These are phyloP conservation scores for Plasmodium ovale DNA, from an alignment of 169 alveolate species.

Conservation along the genomic window DNA sequence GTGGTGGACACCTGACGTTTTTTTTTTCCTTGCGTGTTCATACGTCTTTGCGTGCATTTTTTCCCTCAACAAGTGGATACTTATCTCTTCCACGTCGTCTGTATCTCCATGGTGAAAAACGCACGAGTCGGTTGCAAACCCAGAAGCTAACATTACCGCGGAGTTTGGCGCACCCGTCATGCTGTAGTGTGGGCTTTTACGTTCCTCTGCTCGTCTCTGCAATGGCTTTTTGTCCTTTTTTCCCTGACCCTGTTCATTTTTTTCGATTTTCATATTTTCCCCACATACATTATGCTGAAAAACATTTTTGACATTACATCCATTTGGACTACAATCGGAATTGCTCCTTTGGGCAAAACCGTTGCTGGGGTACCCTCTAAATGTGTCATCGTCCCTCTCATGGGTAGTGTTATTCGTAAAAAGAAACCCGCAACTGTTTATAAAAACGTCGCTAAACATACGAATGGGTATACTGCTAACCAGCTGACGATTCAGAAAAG, in stretches of 20 bases:
- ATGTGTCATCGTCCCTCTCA: not conserved
- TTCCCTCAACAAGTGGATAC: not conserved
- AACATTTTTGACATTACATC: not conserved
- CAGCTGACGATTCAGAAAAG: constrained; percentile 11
- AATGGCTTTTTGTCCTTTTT: not conserved
- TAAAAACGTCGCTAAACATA: constrained; percentile 1
- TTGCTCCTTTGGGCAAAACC: not conserved
- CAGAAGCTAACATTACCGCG: too few species aligned
- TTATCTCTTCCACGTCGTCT: not conserved
- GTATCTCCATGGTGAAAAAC: too few species aligned
- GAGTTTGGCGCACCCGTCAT: too few species aligned
- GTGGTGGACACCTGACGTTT: not conserved
- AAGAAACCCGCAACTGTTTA: constrained; percentile 47
- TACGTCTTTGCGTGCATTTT: not conserved
- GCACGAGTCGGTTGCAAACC: too few species aligned
- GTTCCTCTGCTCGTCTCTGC: too few species aligned
- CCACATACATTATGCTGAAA: not conserved
- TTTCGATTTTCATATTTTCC: not conserved
- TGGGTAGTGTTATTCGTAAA: constrained; percentile 7
- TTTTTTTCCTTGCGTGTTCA: not conserved
- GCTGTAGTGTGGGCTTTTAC: too few species aligned
- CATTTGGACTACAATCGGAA: not conserved
- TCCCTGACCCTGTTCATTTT: not conserved
- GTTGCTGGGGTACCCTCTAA: not conserved
- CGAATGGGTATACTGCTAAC: not conserved